Evolutionary conservation across 805 yeast species (phyloP), one percentile per base, ranked within the genome.

Genomic region (Lipomyces yamadae): DNA sequence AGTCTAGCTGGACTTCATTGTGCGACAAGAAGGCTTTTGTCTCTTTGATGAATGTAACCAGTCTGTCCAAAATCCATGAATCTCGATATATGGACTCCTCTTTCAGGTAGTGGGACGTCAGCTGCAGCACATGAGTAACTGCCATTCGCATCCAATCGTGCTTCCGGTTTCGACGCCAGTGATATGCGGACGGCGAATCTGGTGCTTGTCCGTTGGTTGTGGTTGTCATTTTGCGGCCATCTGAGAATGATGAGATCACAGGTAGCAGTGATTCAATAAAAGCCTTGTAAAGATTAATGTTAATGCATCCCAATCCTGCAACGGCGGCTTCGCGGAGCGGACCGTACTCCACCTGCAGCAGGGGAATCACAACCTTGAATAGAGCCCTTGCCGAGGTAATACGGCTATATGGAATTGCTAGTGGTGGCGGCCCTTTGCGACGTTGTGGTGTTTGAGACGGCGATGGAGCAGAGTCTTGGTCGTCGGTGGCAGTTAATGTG

Each of bases 351-450:
- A 92, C 86, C 35, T 85, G 87, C 58, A 95, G 77, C 35, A 95
- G 80, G 0, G 98, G 98, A 50, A 92, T 80, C 0, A 92, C 93
- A 88, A 95, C 87, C 64, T 88, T 84, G 79, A 95, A 95, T 1
- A 95, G 88, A 0, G 97, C 88, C 66, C 89, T 88, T 0, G 97
- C 98, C 67, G 97, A 91, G 0, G 97, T 93, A 63, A 95, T 93
- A 3, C 70, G 55, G 60, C 91, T 89, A 75, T 92, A 96, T 72
- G 63, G 61, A 4, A 56, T 32, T 10, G 37, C 32, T 15, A 57
- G 57, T 34, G 58, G 61, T 5, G 63, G 63, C 5, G 67, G 67
- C 11, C 58, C 65, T 37, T 63, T 68, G 35, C 60, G 29, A 53
- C 53, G 63, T 24, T 18, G 24, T 29, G 13, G 42, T 3, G 39